Conservation (phyloP, 257 asterid species). For the Ligustrum vulgare region DNA sequence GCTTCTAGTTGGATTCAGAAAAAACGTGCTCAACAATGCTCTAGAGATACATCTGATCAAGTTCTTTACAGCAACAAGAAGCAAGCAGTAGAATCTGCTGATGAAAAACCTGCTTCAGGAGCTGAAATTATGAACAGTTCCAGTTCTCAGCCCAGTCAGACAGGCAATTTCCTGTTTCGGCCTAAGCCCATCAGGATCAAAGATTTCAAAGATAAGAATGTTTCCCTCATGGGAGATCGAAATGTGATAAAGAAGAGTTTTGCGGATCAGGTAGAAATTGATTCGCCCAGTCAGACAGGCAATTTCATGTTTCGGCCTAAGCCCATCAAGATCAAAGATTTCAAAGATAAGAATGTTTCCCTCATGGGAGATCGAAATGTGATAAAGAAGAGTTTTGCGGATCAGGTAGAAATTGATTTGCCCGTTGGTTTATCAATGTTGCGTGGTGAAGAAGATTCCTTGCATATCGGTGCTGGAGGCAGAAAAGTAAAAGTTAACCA, state of each 20-base stretch:
- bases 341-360: slow-evolving; percentile 32
- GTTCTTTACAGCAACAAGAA: slow-evolving; percentile 51
- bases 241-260: too few relatives aligned
- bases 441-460: slow-evolving; percentile 37
- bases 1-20: slow-evolving; percentile 44
- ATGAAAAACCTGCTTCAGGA: slow-evolving; percentile 31
- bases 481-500: slow-evolving; percentile 39
- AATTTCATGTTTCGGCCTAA: too few relatives aligned
- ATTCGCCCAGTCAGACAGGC: too few relatives aligned
- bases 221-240: too few relatives aligned
- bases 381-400: slow-evolving; percentile 26
- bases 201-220: too few relatives aligned
- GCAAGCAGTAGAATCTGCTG: slow-evolving; percentile 53
- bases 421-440: slow-evolving; percentile 41
- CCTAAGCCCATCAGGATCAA: slow-evolving; percentile 25
- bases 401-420: slow-evolving; percentile 36
- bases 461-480: slow-evolving; percentile 36
- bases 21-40: slow-evolving; percentile 55
- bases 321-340: too few relatives aligned
- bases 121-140: slow-evolving; percentile 37
- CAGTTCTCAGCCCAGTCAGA: slow-evolving; percentile 34
- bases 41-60: slow-evolving; percentile 35
- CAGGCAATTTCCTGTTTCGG: slow-evolving; percentile 18
- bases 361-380: slow-evolving; percentile 28
- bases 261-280: too few relatives aligned